Evolutionary conservation across 352 stramenopile species (phyloP).

Genomic region (Phytophthora kernoviae): DNA sequence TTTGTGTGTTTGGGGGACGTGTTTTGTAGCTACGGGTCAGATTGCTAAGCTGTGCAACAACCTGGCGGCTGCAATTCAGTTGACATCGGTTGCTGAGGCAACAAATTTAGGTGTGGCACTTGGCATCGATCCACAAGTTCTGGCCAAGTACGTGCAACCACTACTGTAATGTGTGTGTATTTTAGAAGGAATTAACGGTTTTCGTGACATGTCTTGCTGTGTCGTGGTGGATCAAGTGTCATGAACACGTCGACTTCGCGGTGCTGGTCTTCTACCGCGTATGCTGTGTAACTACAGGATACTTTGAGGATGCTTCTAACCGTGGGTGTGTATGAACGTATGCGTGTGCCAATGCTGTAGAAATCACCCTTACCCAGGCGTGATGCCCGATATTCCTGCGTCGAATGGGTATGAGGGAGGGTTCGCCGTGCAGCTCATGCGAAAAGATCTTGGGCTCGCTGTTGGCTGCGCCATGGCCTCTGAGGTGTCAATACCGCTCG

Average conservation of each 20-base stretch:
- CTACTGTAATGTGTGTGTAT: neutral
- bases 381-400: conserved; percentile 83
- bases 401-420: conserved; percentile 85
- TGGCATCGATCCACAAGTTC: conserved; percentile 93
- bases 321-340: neutral
- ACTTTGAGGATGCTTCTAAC: neutral
- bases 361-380: conserved; percentile 92
- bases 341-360: conserved; percentile 6
- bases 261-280: conserved; percentile 95
- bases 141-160: conserved; percentile 52
- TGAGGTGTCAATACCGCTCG: conserved; percentile 69
- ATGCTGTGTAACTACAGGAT: conserved; percentile 35
- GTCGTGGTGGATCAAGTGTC: conserved; percentile 47
- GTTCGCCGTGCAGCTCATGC: conserved; percentile 93
- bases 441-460: conserved; percentile 96
- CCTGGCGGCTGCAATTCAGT: conserved; percentile 96
- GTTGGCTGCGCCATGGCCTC: conserved; percentile 83
- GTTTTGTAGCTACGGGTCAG: conserved; percentile 51
- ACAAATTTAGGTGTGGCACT: conserved; percentile 96
- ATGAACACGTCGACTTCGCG: conserved; percentile 97
- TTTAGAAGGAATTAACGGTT: neutral
- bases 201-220: neutral
- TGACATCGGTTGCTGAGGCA: conserved; percentile 96
- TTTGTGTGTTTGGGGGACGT: no score
- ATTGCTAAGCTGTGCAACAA: conserved; percentile 99